Percentiles rank a stretch among this genome's conserved stretches.
phyloP scores from a whole-genome alignment of 2,329 filamentous ascomycete species.

The Fusarium palustre region DNA sequence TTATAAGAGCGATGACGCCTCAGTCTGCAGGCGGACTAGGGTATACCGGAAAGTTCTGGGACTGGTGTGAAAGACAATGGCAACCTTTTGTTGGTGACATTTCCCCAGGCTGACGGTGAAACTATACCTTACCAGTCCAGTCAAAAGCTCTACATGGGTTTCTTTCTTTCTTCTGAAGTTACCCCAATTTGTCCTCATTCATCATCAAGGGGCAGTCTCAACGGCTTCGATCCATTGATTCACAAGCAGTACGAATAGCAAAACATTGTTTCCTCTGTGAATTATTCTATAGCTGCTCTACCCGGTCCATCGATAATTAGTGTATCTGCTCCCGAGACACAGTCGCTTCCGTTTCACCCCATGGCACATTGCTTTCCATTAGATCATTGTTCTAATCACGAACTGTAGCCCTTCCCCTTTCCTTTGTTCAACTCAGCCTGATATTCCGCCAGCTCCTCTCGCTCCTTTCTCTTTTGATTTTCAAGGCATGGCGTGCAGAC shows the following conservation, averaged over 20 bases:
- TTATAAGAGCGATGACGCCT: not conserved
- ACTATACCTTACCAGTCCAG: not conserved
- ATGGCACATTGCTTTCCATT: not conserved
- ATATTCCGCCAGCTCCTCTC: not conserved
- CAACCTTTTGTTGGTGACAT: not conserved
- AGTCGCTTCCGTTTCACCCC: not conserved
- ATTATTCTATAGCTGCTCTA: not conserved
- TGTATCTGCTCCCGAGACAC: not conserved
- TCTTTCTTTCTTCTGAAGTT: too few species aligned
- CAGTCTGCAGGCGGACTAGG: not conserved
- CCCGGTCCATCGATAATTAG: not conserved
- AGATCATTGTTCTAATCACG: not conserved
- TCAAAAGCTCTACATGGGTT: too few species aligned
- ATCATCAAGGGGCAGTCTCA: not conserved
- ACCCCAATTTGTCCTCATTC: too few species aligned
- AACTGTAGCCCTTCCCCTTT: not conserved
- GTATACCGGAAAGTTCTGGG: not conserved
- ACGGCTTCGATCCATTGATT: not conserved
- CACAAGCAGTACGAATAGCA: too few species aligned
- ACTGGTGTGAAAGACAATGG: not conserved
- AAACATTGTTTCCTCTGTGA: too few species aligned
- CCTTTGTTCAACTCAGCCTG: not conserved
- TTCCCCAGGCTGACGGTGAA: not conserved
- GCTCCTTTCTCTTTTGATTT: not conserved
- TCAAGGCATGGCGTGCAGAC: too few species aligned